Conservation (phyloP, 148 eudicot species). For the Tetragonia tetragonoides region DNA sequence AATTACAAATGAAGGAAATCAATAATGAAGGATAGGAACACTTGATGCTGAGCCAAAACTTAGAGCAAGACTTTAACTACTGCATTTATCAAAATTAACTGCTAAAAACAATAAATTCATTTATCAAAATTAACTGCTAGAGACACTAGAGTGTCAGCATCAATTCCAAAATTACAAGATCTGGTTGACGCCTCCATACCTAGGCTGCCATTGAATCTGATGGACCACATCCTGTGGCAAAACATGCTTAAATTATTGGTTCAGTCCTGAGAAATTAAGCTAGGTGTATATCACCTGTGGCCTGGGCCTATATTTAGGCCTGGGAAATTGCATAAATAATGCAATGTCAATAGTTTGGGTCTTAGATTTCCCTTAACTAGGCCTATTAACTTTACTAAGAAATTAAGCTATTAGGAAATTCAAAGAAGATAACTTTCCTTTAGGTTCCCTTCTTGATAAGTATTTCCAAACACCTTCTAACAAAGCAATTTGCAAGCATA, state of each 20-base stretch:
- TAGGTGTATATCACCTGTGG: no score
- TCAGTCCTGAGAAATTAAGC: no score
- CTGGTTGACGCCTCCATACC: not conserved
- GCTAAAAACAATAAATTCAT: not conserved
- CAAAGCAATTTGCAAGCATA: not conserved
- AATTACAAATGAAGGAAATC: not conserved
- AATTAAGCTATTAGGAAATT: not conserved
- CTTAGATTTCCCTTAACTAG: no score
- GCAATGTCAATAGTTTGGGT: no score
- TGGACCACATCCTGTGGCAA: not conserved
- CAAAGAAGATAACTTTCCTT: not conserved
- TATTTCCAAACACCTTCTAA: not conserved
- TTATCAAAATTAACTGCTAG: not conserved
- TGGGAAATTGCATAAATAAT: no score
- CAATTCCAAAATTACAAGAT: no score
- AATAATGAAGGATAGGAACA: not conserved
- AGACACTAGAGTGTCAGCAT: not conserved
- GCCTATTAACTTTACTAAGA: no score
- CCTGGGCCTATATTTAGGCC: no score
- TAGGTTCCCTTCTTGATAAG: not conserved
- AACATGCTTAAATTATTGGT: not conserved
- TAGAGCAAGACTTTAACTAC: not conserved
- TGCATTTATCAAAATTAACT: not conserved
- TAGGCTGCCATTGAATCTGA: not conserved
- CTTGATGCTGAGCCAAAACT: not conserved